Base-by-base conservation (phyloP, 2,329 filamentous ascomycete species). In the Fonsecaea erecta region DNA sequence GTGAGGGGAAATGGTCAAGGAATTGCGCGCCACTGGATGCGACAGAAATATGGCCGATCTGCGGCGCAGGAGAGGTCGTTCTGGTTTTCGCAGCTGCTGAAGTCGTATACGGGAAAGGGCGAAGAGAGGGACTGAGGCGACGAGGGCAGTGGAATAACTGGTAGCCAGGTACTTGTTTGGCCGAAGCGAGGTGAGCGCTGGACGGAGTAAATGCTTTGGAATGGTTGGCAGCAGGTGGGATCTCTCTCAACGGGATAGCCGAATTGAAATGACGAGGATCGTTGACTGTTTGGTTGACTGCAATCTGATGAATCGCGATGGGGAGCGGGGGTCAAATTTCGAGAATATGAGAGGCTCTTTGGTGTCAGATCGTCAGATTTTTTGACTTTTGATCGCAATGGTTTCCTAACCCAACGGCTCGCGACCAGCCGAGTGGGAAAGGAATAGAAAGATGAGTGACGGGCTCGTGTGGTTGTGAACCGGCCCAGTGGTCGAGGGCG, bases 241-340 rank as follows among this genome's bases (percentile, higher is more conserved):
- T 46, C 28, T 53, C 34, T 46, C 28, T 53, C 34, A 59, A 60
- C 52, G 46, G 28, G 40, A 51, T 35, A 60, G 57, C 12, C 61
- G 61, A 53, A 37, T 67, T 64, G 62, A 64, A 67, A 67, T 67
- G 65, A 67, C 65, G 46, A 30, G 51, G 40, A 60, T 35, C 11
- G n/a, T 55, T 55, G 51, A 53, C 30, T 32, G 51, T 30, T n/a
- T 53, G 7, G 51, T 32, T 53, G 26, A 21, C 51, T 34, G 30
- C 51, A 34, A 30, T 34, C 51, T 53, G 26, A 53, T 53, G 51
- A 21, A 53, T 53, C 26, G 51, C 43, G 43, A 48, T 48, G 21
- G 18, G 14, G 43, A 48, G 43, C 43, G 43, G n/a, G 43, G 43
- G 21, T 48, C 43, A 48, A 48, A 26, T 48, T 48, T 48, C 43